Evolutionary conservation across 192 early-diverging fungal species (phyloP).

Genomic region (Coemansia sp.): DNA sequence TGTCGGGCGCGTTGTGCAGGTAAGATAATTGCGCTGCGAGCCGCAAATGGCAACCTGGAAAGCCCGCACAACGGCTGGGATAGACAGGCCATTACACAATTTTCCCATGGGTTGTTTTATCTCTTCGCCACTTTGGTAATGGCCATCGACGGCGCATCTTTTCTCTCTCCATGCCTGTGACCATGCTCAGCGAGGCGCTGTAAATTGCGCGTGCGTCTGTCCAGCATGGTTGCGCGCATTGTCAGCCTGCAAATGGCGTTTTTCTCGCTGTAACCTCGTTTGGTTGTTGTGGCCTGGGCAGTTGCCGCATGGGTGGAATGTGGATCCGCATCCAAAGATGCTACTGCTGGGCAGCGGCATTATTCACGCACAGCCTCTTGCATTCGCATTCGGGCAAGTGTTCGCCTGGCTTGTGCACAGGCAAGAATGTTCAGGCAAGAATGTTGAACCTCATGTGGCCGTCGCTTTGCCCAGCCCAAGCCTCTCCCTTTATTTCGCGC

Average conservation of each 20-base stretch:
- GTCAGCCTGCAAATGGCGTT: neutral
- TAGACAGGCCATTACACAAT: neutral
- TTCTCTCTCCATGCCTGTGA: neutral
- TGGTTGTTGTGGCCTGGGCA: neutral
- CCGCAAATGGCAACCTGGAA: slow-evolving; percentile 9
- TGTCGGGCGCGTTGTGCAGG: slow-evolving; percentile 57
- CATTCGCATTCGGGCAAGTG: neutral
- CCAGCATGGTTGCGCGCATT: neutral
- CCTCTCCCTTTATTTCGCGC: neutral
- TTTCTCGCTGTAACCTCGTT: too few species aligned
- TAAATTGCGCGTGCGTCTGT: too few species aligned
- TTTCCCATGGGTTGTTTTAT: neutral
- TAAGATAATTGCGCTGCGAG: slow-evolving; percentile 25
- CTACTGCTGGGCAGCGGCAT: neutral
- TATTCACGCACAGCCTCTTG: slow-evolving; percentile 2
- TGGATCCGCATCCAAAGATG: neutral
- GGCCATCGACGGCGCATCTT: neutral
- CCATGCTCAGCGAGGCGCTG: too few species aligned
- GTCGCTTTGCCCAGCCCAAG: slow-evolving; percentile 3
- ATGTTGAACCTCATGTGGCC: slow-evolving; percentile 6
- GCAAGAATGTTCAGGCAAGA: neutral
- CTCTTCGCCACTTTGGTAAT: slow-evolving; percentile 3
- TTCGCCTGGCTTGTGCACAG: neutral
- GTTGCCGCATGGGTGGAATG: neutral
- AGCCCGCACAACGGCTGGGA: neutral